phyloP scores from a whole-genome alignment of 768 basidiomycete species.

The Xerocomellus amylosporus region DNA sequence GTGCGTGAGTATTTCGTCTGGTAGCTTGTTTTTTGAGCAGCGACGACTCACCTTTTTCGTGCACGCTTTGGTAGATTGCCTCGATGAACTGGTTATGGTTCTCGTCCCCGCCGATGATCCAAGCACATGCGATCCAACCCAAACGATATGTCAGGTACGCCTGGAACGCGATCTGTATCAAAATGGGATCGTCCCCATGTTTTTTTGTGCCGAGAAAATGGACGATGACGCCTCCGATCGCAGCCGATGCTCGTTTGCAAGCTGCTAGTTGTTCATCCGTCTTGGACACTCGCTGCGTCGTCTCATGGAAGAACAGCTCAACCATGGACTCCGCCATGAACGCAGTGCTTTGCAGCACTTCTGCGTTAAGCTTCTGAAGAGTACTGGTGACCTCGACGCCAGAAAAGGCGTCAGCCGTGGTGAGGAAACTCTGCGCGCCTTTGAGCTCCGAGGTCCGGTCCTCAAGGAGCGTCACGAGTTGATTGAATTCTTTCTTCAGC shows the following conservation, averaged over 20 bases:
- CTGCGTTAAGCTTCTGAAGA: constrained; percentile 45
- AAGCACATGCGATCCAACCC: constrained; percentile 27
- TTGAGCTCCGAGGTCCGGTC: constrained; percentile 44
- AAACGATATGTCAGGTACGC: constrained; percentile 27
- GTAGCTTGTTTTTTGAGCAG: neutral
- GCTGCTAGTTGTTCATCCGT: constrained; percentile 25
- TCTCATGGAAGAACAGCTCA: constrained; percentile 37
- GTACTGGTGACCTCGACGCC: constrained; percentile 44
- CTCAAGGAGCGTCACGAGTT: constrained; percentile 33
- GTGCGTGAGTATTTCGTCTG: constrained; percentile 1
- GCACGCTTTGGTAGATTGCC: constrained; percentile 34
- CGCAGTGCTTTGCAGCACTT: constrained; percentile 48
- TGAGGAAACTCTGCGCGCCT: constrained; percentile 46
- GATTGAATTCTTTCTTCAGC: constrained; percentile 29
- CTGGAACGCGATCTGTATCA: constrained; percentile 38
- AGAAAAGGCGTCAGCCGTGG: constrained; percentile 42
- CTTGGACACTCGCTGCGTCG: constrained; percentile 4
- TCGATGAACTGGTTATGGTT: constrained; percentile 21
- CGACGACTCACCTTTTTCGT: constrained; percentile 33
- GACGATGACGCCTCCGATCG: constrained; percentile 23
- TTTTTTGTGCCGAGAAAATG: constrained; percentile 29
- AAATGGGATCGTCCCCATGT: constrained; percentile 34
- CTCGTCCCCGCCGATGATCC: constrained; percentile 32
- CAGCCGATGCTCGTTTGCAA: constrained; percentile 18
- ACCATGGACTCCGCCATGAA: constrained; percentile 48